A percentile compares a stretch with the other conserved stretches of the same genome.
phyloP scores from a whole-genome alignment of 2,329 filamentous ascomycete species.

The Talaromyces sp. region DNA sequence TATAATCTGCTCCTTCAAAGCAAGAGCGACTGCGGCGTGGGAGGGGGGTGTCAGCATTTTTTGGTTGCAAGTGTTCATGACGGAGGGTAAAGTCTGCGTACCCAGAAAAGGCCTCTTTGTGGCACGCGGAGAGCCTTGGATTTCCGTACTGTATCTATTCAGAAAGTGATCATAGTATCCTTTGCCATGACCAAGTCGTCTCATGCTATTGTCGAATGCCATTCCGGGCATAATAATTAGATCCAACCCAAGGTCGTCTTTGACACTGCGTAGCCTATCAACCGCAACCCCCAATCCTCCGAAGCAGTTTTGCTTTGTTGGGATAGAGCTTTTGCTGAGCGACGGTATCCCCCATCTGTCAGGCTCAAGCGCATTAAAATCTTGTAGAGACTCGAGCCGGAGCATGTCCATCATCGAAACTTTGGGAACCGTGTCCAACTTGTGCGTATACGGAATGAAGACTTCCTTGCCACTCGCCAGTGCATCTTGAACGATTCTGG shows the following conservation, averaged over 20 bases:
- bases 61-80: neutral
- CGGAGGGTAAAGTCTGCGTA: slow-evolving; percentile 33
- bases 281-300: slow-evolving; percentile 52
- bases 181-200: slow-evolving; percentile 85
- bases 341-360: slow-evolving; percentile 97
- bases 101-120: slow-evolving; percentile 55
- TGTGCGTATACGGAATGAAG: slow-evolving; percentile 86
- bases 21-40: slow-evolving; percentile 62
- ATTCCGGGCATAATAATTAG: slow-evolving; percentile 89
- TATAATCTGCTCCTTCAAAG: slow-evolving; percentile 81
- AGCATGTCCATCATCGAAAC: slow-evolving; percentile 93
- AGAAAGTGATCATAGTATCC: slow-evolving; percentile 97
- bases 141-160: slow-evolving; percentile 61
- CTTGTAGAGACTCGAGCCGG: slow-evolving; percentile 63
- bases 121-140: slow-evolving; percentile 25
- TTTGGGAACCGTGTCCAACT: slow-evolving; percentile 46
- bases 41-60: slow-evolving; percentile 12
- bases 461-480: slow-evolving; percentile 74
- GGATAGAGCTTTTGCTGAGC: slow-evolving; percentile 61
- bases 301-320: slow-evolving; percentile 66
- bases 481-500: slow-evolving; percentile 75
- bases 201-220: slow-evolving; percentile 73
- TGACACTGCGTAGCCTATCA: slow-evolving; percentile 8
- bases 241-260: slow-evolving; percentile 57
- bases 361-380: slow-evolving; percentile 70